A percentile compares a stretch with the other conserved stretches of the same genome.
Evolutionary conservation across 371 early-diverging fungal genomes (phyloP).

Genomic region (Rhizomucor pusillus): DNA sequence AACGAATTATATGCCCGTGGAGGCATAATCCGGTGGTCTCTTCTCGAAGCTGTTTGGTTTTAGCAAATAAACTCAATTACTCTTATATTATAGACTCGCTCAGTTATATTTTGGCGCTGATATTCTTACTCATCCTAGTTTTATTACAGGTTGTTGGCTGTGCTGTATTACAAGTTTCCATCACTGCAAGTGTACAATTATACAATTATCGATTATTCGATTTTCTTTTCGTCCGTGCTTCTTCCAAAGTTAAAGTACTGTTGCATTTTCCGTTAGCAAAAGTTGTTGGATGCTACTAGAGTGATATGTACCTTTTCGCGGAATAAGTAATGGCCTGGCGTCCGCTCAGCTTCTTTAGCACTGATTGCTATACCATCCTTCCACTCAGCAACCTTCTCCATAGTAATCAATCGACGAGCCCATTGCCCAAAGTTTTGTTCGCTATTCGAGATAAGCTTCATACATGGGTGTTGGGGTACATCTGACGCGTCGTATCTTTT

Average conservation of each 20-base stretch:
- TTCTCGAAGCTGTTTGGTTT: constrained; percentile 38
- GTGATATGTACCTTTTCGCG: constrained; percentile 39
- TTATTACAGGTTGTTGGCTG: no score
- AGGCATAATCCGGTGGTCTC: constrained; percentile 21
- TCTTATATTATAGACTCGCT: no score
- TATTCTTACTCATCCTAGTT: no score
- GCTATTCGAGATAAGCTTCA: constrained; percentile 81
- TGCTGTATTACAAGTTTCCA: no score
- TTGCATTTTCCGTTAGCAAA: not conserved
- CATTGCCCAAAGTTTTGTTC: constrained; percentile 94
- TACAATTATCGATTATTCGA: no score
- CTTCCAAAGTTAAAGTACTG: not conserved
- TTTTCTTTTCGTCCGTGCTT: no score
- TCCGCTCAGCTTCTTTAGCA: constrained; percentile 29
- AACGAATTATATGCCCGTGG: constrained; percentile 24
- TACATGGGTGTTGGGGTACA: constrained; percentile 81
- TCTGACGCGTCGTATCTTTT: constrained; percentile 74
- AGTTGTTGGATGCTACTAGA: not conserved
- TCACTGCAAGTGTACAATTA: no score
- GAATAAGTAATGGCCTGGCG: constrained; percentile 47
- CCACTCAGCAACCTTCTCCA: constrained; percentile 77
- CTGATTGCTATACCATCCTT: constrained; percentile 20
- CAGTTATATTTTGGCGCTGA: no score
- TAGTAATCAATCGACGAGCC: constrained; percentile 91
- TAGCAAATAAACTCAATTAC: constrained; percentile 14